Base-by-base conservation (phyloP, 2,329 filamentous ascomycete genomes). In the Fusarium hainanense region DNA sequence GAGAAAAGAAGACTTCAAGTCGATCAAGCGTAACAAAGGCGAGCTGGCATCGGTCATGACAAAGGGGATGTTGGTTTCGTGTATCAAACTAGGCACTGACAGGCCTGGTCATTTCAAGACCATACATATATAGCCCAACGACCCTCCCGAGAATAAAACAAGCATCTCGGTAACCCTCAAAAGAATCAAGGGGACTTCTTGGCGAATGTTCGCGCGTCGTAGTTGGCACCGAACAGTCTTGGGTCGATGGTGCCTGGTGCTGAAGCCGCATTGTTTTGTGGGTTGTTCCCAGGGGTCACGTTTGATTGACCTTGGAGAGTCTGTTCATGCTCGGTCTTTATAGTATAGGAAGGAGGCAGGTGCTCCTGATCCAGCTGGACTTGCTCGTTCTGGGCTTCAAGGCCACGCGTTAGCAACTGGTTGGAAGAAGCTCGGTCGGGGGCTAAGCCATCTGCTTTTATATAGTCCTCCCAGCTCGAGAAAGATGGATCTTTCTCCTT, bases 361-460 rank as follows among this genome's bases (percentile, higher is more conserved):
- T 21, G 21, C 21, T 21, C 21, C 21, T 21, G 21, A 21, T 4
- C 21, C 21, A 56, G 21, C 16, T 52, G 7, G 25, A 20, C 16
- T 7, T 42, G 18, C 6, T 18, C 13, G 7, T 34, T 50, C 50
- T 50, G 12, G 32, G n/a, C 21, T 30, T 63, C 42, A 30, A 30
- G 14, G 9, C 44, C 46, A 58, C 9, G 46, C n/a, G 58, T 59
- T 42, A 34, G 64, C 20, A 44, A 32, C 4, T 20, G 16, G 11
- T 7, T 27, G n/a, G 21, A 20, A 6, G n/a, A 7, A 27, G 4
- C 25, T 34, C n/a, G 50, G 5, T n/a, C 25, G 20, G 32, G 12
- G 21, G 27, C 37, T 58, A n/a, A 28, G 37, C 23, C 37, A 63
- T 21, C 7, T 56, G 23, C 28, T 41, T 54, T 63, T 32, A 63